Conservation (phyloP, 352 stramenopile species). For the Hyaloperonospora arabidopsidis region DNA sequence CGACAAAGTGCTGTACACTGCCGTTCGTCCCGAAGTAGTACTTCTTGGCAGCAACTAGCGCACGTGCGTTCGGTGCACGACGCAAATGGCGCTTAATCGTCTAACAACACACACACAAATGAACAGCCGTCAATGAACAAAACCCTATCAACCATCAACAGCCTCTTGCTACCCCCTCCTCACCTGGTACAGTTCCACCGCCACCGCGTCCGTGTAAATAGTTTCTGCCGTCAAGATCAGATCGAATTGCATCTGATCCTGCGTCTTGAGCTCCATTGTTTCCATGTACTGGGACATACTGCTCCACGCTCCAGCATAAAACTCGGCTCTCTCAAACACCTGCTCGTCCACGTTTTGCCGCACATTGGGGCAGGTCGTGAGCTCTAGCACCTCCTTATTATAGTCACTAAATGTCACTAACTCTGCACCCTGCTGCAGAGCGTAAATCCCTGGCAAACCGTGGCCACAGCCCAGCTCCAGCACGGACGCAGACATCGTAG, state of each 20-base stretch:
- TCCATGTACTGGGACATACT: conserved; percentile 54
- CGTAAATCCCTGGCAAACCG: conserved; percentile 67
- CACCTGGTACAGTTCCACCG: conserved; percentile 61
- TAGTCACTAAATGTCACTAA: conserved; percentile 80
- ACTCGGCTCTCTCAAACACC: conserved; percentile 37
- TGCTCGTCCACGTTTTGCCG: conserved; percentile 35
- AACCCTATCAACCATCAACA: background rate
- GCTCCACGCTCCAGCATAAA: conserved; percentile 69
- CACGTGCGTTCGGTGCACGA: conserved; percentile 29
- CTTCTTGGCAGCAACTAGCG: conserved; percentile 75
- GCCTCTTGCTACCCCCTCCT: background rate
- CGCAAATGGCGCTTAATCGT: conserved; percentile 72
- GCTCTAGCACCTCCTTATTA: conserved; percentile 83
- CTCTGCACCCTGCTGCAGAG: conserved; percentile 55
- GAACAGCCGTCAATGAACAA: background rate
- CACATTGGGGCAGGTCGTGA: conserved; percentile 78
- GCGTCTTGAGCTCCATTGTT: conserved; percentile 22
- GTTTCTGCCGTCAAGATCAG: conserved; percentile 80
- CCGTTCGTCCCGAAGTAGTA: conserved; percentile 84
- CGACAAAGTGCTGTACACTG: conserved; percentile 82
- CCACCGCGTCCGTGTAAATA: conserved; percentile 78
- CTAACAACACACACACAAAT: conserved; percentile 20
- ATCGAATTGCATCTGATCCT: conserved; percentile 48
- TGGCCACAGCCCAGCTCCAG: conserved; percentile 78
- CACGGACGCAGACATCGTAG: conserved; percentile 31